phyloP scores from a whole-genome alignment of 192 early-diverging fungal genomes.

The Podila horticola region DNA sequence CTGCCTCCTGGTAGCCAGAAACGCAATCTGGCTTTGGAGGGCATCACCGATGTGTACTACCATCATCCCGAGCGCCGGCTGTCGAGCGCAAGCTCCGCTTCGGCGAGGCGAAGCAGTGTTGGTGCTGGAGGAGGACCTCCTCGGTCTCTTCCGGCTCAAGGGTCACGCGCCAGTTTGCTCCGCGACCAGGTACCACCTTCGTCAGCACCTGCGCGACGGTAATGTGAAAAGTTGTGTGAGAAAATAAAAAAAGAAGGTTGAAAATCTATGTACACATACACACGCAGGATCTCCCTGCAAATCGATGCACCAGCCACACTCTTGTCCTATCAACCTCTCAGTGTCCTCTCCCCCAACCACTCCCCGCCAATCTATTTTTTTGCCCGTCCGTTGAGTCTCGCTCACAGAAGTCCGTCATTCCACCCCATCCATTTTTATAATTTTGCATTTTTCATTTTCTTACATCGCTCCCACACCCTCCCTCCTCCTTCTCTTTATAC shows the following conservation, averaged over 20 bases:
- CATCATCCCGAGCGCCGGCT: constrained; percentile 42
- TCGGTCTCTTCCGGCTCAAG: constrained; percentile 17
- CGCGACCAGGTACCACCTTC: constrained; percentile 2
- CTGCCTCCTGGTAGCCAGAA: background rate
- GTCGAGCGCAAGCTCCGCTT: constrained; percentile 16
- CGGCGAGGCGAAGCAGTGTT: background rate
- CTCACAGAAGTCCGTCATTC: background rate
- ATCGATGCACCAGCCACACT: too few species aligned
- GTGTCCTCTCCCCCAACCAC: background rate
- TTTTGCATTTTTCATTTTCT: background rate
- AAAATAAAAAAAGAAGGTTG: background rate
- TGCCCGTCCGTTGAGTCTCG: background rate
- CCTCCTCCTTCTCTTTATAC: background rate
- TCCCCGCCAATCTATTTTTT: background rate
- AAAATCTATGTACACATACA: background rate
- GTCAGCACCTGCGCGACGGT: background rate
- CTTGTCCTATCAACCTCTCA: too few species aligned
- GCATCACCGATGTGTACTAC: constrained; percentile 43
- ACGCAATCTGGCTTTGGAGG: constrained; percentile 35
- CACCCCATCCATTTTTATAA: constrained; percentile 2
- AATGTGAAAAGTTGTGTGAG: background rate
- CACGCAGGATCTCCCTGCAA: too few species aligned
- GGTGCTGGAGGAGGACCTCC: constrained; percentile 2
- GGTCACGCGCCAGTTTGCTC: constrained; percentile 16
- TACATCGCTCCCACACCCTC: background rate